Evolutionary conservation across 148 eudicot genomes (phyloP).

Genomic region (Rhododendron williamsianum): DNA sequence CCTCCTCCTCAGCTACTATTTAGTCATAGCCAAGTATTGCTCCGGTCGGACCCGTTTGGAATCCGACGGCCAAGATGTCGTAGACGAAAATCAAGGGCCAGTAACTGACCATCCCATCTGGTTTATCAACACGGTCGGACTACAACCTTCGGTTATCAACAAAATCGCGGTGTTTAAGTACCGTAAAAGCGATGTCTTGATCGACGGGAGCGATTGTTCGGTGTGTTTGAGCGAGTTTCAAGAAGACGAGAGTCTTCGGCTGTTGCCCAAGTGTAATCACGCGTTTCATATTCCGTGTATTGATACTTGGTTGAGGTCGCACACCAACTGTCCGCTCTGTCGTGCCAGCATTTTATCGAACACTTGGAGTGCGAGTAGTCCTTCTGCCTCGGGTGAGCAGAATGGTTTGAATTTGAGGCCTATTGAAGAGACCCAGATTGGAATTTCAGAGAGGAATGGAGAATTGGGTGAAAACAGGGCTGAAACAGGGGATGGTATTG

Average conservation of each 20-base stretch:
- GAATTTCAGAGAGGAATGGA: constrained; percentile 21
- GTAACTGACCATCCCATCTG: constrained; percentile 53
- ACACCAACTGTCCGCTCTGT: constrained; percentile 60
- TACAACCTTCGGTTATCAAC: constrained; percentile 44
- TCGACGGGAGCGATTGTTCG: constrained; percentile 49
- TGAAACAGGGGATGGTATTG: constrained; percentile 7
- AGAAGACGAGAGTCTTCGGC: constrained; percentile 45
- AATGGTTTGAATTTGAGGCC: constrained; percentile 12
- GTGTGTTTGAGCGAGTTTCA: constrained; percentile 58
- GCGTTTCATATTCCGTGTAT: constrained; percentile 70
- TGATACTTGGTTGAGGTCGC: constrained; percentile 66
- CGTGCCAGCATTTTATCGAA: constrained; percentile 39
- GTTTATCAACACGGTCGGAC: constrained; percentile 52
- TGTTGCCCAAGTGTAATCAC: constrained; percentile 63
- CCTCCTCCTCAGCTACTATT: constrained; percentile 30
- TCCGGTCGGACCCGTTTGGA: constrained; percentile 11
- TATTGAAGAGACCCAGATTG: constrained; percentile 11
- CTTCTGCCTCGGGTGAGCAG: constrained; percentile 18
- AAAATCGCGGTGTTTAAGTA: constrained; percentile 38
- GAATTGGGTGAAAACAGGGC: constrained; percentile 16
- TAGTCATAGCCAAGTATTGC: constrained; percentile 27
- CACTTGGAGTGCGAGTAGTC: constrained; percentile 1
- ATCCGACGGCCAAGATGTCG: constrained; percentile 6
- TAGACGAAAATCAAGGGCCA: constrained; percentile 22
- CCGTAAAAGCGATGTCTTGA: constrained; percentile 31